Base-by-base conservation (phyloP, 768 basidiomycete genomes). In the Wakefieldia striispora region DNA sequence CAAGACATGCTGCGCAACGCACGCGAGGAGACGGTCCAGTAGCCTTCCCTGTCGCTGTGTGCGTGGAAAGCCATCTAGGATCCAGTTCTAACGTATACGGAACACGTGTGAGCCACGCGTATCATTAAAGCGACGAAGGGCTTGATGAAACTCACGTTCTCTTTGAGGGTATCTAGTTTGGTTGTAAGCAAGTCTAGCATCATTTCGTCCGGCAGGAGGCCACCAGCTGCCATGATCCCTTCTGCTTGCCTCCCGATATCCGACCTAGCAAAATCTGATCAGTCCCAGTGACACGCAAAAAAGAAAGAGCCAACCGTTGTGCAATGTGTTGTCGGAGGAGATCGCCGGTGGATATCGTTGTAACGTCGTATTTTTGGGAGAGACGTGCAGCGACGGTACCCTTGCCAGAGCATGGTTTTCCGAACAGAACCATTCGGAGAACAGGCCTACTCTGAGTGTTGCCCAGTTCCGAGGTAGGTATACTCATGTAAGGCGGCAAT, bases 41-140 rank as follows among this genome's bases (percentile, higher is more conserved):
- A 91, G 71, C 61, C 82, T 72, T 9, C 84, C 91, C 65, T 95
- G 93, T 13, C 78, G 80, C 8, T 91, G 73, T 6, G 91, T 95
- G 39, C 93, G 83, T 45, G 93, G 93, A 62, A 95, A 95, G 26
- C 93, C 93, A 52, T 95, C 93, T 43, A 94, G 68, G 52, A 94
- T 84, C 92, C 92, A 94, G 62, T 87, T 85, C 88, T 92, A 33
- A 5, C 29, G 24, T 24, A 26, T 9, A 26, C 8, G 27, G 13
- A 48, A 34, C 36, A 52, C 55, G 49, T 38, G 45, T 43, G 53
- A 53, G 43, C 36, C n/a, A 36, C n/a, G 11, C 20, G 21, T 19
- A 35, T 40, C n/a, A 36, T 27, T 6, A 43, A 35, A 27, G 19
- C 3, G 3, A 23, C 23, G 23, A 23, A 23, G 23, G 9, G 24